Percentiles rank a stretch among this genome's conserved stretches.
These are phyloP conservation scores for Cornus florida DNA, from an alignment of 148 eudicot species.

Conservation along the genomic window DNA sequence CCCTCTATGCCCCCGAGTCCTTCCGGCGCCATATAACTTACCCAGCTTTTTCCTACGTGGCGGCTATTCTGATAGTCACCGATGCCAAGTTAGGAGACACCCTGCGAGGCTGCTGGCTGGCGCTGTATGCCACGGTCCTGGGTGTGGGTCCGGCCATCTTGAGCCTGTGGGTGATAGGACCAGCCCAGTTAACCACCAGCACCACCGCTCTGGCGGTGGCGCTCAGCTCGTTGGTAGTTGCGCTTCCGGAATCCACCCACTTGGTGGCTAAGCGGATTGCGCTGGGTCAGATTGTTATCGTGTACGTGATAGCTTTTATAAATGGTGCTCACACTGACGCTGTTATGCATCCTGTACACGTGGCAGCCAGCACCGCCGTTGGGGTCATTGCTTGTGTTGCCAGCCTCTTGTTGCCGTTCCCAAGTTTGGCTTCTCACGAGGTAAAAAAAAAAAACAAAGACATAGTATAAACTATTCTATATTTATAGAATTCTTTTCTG, in stretches of 20 bases:
- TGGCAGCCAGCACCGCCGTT: constrained; percentile 69
- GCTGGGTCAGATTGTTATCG: constrained; percentile 65
- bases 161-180: constrained; percentile 55
- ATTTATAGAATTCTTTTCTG: too few relatives aligned
- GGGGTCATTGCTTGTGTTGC: constrained; percentile 69
- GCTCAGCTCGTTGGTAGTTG: constrained; percentile 48
- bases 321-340: constrained; percentile 40
- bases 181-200: constrained; percentile 36
- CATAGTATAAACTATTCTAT: too few relatives aligned
- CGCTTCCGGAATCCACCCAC: constrained; percentile 53
- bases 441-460: constrained; percentile 40
- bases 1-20: constrained; percentile 50
- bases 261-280: constrained; percentile 62
- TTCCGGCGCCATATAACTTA: constrained; percentile 34
- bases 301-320: constrained; percentile 54
- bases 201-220: constrained; percentile 51
- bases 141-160: constrained; percentile 57
- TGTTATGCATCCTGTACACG: constrained; percentile 73
- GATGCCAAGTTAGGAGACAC: constrained; percentile 71
- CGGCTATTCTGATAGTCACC: constrained; percentile 54
- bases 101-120: constrained; percentile 58
- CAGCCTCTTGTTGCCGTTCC: constrained; percentile 69
- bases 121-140: constrained; percentile 45
- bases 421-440: constrained; percentile 56
- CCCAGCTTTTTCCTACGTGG: constrained; percentile 76